phyloP scores from a whole-genome alignment of 2,329 filamentous ascomycete genomes.

The Teratosphaeria pseudoeucalypti region DNA sequence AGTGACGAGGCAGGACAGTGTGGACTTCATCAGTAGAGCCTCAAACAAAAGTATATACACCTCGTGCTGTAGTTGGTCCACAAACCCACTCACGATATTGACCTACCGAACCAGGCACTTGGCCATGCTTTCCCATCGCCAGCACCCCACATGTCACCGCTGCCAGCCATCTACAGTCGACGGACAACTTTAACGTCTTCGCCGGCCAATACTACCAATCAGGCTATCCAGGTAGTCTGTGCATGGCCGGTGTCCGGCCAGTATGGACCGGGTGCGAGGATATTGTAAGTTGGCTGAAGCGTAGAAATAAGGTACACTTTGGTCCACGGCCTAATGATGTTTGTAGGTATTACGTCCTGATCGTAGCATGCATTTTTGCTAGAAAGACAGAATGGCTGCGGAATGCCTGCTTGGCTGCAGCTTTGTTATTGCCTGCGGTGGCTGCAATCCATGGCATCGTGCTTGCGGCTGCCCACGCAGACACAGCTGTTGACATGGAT shows the following conservation, averaged over 20 bases:
- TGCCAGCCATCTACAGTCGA: background rate
- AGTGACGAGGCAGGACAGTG: background rate
- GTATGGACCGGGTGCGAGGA: conserved; percentile 45
- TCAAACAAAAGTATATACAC: background rate
- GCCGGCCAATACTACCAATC: background rate
- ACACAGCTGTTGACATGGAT: conserved; percentile 59
- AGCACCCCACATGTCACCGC: background rate
- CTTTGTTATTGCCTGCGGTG: conserved; percentile 52
- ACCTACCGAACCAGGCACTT: background rate
- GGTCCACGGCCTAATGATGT: background rate
- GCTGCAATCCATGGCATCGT: conserved; percentile 55
- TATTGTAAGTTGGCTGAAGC: conserved; percentile 34
- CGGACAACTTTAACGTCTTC: background rate
- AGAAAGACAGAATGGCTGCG: conserved; percentile 52
- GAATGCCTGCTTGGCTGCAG: conserved; percentile 53
- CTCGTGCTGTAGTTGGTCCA: background rate
- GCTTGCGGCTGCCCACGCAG: conserved; percentile 48
- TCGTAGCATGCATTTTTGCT: conserved; percentile 53
- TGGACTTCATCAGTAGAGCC: background rate
- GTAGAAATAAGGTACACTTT: background rate
- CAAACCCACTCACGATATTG: background rate
- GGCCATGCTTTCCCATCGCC: background rate
- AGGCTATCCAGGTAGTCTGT: conserved; percentile 39
- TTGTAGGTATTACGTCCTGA: conserved; percentile 51
- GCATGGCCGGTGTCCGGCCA: conserved; percentile 49